Evolutionary conservation across 192 early-diverging fungal species (phyloP).

Genomic region (Mortierella alpina): DNA sequence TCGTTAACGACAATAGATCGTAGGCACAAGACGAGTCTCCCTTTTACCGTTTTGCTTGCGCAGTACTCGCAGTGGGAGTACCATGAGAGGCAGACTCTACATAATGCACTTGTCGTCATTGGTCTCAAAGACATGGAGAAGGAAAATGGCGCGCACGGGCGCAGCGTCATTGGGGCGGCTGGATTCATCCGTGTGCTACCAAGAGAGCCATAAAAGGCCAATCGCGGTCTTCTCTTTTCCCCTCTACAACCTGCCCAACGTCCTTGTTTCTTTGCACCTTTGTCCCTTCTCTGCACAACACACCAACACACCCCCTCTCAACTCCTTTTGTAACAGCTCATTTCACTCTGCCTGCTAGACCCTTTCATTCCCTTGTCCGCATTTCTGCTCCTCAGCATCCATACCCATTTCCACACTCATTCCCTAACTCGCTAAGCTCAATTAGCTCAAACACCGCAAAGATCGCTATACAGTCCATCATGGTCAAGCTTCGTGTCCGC

Average conservation of each 20-base stretch:
- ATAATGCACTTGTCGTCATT: too few relatives aligned
- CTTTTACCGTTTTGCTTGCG: not conserved
- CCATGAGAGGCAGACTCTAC: too few relatives aligned
- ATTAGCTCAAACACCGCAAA: not conserved
- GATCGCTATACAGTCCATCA: not conserved
- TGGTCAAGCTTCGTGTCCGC: constrained; percentile 48
- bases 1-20: not conserved
- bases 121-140: too few relatives aligned
- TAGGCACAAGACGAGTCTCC: not conserved
- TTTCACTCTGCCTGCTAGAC: not conserved
- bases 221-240: not conserved
- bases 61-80: too few relatives aligned
- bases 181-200: too few relatives aligned
- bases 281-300: too few relatives aligned
- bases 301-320: not conserved
- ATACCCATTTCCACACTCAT: not conserved
- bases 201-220: too few relatives aligned
- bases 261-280: too few relatives aligned
- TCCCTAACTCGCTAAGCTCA: not conserved
- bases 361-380: not conserved
- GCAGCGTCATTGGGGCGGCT: too few relatives aligned
- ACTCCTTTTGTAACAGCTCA: not conserved
- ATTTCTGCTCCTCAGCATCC: not conserved
- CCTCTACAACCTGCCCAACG: not conserved
- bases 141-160: too few relatives aligned